Evolutionary conservation across 108 stramenopile genomes (phyloP).

Genomic region (Epithemia pelagica): DNA sequence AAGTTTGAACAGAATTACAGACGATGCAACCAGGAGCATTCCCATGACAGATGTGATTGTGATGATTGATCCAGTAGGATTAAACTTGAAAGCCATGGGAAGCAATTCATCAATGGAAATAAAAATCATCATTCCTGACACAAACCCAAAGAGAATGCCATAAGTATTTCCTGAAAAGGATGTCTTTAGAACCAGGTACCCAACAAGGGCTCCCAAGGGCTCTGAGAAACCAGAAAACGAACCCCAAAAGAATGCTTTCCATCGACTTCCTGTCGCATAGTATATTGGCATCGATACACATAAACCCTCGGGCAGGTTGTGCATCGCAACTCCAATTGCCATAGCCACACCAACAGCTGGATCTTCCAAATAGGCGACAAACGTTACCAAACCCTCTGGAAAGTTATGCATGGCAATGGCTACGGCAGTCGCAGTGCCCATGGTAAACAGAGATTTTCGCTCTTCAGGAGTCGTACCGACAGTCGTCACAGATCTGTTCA

Average conservation of each 20-base stretch:
- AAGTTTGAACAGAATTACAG: neutral
- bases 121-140: conserved; percentile 74
- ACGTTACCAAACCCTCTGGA: conserved; percentile 88
- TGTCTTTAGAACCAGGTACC: conserved; percentile 54
- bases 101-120: conserved; percentile 19
- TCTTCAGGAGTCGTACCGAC: neutral
- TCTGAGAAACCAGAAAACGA: conserved; percentile 68
- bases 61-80: conserved; percentile 10
- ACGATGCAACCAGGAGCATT: neutral
- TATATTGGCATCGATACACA: conserved; percentile 86
- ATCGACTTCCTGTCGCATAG: conserved; percentile 78
- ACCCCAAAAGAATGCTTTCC: conserved; percentile 78
- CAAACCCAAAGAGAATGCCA: conserved; percentile 59
- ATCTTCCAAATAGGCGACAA: conserved; percentile 67
- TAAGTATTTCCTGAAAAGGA: conserved; percentile 33
- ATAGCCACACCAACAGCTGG: conserved; percentile 66
- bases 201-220: conserved; percentile 69
- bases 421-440: conserved; percentile 9
- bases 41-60: conserved; percentile 13
- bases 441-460: neutral
- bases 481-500: neutral
- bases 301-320: conserved; percentile 88
- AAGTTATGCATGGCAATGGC: conserved; percentile 87
- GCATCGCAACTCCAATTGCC: conserved; percentile 82
- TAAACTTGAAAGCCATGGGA: conserved; percentile 17